phyloP scores from a whole-genome alignment of 495 filamentous ascomycete species.

The Baudoinia panamericana region DNA sequence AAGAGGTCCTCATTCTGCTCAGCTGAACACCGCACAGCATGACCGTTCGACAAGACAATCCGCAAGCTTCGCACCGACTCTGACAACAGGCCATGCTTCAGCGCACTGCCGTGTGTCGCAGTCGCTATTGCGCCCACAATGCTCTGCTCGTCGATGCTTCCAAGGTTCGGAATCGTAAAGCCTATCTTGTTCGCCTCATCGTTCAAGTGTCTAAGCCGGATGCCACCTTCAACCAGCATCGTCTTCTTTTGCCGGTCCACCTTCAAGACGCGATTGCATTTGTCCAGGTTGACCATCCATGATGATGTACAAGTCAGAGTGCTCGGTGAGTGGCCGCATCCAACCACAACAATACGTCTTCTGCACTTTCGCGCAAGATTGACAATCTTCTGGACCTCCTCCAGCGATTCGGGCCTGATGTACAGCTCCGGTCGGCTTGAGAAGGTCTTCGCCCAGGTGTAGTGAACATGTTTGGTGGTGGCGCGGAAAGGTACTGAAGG shows the following conservation, averaged over 20 bases:
- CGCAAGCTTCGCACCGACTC: conserved; percentile 58
- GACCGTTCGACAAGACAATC: conserved; percentile 73
- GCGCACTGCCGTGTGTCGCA: conserved; percentile 80
- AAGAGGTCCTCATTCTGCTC: conserved; percentile 65
- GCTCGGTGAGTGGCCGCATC: conserved; percentile 81
- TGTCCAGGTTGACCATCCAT: conserved; percentile 90
- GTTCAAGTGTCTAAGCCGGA: conserved; percentile 60
- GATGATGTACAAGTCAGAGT: conserved; percentile 86
- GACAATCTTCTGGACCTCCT: conserved; percentile 72
- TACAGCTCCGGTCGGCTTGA: conserved; percentile 78
- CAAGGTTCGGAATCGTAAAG: conserved; percentile 73
- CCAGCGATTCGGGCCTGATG: conserved; percentile 61
- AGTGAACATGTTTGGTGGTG: conserved; percentile 55
- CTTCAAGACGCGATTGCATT: conserved; percentile 56
- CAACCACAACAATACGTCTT: conserved; percentile 64
- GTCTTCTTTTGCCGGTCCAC: conserved; percentile 49
- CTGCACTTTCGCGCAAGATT: conserved; percentile 69
- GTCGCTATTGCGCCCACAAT: conserved; percentile 88
- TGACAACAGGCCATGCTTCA: conserved; percentile 71
- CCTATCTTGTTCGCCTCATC: conserved; percentile 55
- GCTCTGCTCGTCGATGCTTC: conserved; percentile 88
- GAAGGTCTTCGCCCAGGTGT: conserved; percentile 95
- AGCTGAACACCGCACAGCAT: conserved; percentile 57
- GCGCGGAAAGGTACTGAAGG: conserved; percentile 63
- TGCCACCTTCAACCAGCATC: conserved; percentile 73